Evolutionary conservation across 2,329 filamentous ascomycete species (phyloP), one percentile per base, ranked within the genome.

Genomic region (Neophaeococcomyces mojaviensis): DNA sequence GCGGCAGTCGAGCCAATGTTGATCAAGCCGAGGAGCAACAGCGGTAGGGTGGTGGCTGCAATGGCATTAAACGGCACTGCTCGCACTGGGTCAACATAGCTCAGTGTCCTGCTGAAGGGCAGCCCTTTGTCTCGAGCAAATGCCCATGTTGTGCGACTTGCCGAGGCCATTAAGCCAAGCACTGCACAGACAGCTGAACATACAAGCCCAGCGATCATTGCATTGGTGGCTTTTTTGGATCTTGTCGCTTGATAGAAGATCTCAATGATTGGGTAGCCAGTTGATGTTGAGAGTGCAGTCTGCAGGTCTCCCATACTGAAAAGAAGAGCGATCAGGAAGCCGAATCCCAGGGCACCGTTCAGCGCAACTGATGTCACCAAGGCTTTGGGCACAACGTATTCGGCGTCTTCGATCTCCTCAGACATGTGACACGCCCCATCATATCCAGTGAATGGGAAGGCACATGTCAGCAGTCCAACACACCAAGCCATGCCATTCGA

Each of bases 331-430:
- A 71, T 57, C 18, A 69, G 55, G 58, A 69, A 70, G 37, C 66
- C 49, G 48, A 76, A 69, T 2, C 71, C 73, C 7, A 74, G 58
- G 2, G 56, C 54, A 2, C 70, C 72, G 47, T 75, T 76, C 47
- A 76, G 61, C 13, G 69, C 42, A 40, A 71, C 66, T 3, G 67
- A 68, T 41, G 64, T 66, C 30, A 75, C 64, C 58, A 77, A 73
- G 4, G 68, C 68, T 48, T 63, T 57, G 2, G 73, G 73, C 2
- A 76, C 67, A 35, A 70, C 66, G 7, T 66, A 55, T 2, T 69
- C 66, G 0, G 73, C 69, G 39, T 73, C 65, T 38, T 67, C 61
- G 22, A 76, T 68, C 54, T 76, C 73, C 55, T 76, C 73, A 4
- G 71, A 31, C 35, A 46, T 22, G 20, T 44, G 41, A n/a, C 19